Base-by-base conservation (phyloP, 768 basidiomycete species). In the Leucocoprinus sp. region DNA sequence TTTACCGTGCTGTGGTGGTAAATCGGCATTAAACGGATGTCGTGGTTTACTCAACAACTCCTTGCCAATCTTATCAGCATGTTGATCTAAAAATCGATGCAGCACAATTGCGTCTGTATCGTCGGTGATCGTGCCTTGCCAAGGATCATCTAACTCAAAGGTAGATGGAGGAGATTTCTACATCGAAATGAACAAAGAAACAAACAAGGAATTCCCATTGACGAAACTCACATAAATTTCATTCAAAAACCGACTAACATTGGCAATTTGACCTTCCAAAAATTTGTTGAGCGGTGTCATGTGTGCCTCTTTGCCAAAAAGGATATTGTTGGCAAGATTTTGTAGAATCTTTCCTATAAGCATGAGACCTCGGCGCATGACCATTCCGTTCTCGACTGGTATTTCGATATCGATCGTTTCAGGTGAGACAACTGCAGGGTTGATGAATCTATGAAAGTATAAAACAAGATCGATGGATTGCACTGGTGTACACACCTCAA, bases 341-440 rank as follows among this genome's bases (percentile, higher is more conserved):
- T 95, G 92, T 37, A 96, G 82, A 46, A 93, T 81, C 65, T 93
- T 96, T 35, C 90, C 87, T 51, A 96, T 84, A 37, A 87, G 68
- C 72, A 88, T 82, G 11, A 95, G 68, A 14, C 88, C 91, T 33
- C 85, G 79, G 14, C 87, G 82, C 42, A 87, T 71, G 22, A 74
- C 69, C 1, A 55, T 24, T 4, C 57, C 54, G 31, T 70, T 65
- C 28, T 82, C 84, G 49, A 73, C 71, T 0, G 87, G 84, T 0
- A 90, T 57, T 50, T 89, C 83, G 29, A 96, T 69, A 54, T 96
- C 93, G 14, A 96, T 78, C 8, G 68, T 78, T 55, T 90, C 87
- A 0, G 93, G 93, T 0, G 86, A 69, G 6, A 93, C 88, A 23
- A 97, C 78, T 0, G 91, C 88, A 29, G 93, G 93, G 28, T 85